These are phyloP conservation scores for Populus trichocarpa DNA, from an alignment of 441 rosid genomes.

Conservation along the genomic window DNA sequence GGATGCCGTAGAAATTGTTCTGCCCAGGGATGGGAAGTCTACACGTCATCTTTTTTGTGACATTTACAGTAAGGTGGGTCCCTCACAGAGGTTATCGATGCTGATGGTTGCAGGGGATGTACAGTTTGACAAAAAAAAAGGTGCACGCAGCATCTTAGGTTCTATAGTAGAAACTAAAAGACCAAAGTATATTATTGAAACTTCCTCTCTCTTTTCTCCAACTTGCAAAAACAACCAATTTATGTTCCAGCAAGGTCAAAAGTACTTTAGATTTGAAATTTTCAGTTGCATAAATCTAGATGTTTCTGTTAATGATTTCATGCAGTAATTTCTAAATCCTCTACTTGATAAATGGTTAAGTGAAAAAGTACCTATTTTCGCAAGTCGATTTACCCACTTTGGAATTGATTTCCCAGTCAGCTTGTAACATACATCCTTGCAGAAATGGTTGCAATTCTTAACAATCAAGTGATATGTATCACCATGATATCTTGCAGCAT, in stretches of 20 bases:
- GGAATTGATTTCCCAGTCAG: slow-evolving; percentile 65
- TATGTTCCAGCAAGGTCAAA: neutral
- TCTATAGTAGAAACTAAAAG: neutral
- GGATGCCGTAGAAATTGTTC: neutral
- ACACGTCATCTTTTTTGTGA: neutral
- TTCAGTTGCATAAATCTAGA: neutral
- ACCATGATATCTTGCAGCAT: slow-evolving; percentile 57
- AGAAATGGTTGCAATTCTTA: slow-evolving; percentile 84
- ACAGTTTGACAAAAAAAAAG: neutral
- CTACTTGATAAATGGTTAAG: neutral
- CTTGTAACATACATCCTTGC: slow-evolving; percentile 62
- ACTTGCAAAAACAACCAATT: neutral
- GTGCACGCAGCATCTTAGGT: neutral
- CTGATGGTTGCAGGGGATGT: neutral
- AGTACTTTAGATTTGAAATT: neutral
- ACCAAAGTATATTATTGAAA: neutral
- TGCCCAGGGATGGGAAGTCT: neutral
- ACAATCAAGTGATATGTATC: slow-evolving; percentile 64
- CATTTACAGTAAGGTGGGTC: neutral
- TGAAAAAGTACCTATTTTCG: slow-evolving; percentile 51
- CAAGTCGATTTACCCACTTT: slow-evolving; percentile 14
- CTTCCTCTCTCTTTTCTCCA: neutral
- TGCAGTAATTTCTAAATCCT: neutral
- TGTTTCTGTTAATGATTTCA: neutral
- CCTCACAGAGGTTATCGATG: neutral